Evolutionary conservation across 257 asterid genomes (phyloP).

Genomic region (Solanum megistacrolobum): DNA sequence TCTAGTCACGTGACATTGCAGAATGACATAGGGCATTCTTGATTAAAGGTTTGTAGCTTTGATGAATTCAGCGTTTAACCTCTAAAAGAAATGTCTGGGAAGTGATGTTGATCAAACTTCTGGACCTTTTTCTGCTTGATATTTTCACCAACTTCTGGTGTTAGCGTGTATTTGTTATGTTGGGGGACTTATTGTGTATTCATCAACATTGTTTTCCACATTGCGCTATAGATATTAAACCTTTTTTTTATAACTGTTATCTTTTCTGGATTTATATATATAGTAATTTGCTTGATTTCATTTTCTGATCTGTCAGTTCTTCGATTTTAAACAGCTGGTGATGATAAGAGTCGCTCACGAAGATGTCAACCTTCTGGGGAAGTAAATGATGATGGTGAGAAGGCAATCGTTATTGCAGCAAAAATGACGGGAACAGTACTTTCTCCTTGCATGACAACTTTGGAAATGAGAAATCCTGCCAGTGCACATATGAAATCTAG

Average conservation of each 20-base stretch:
- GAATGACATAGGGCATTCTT: neutral
- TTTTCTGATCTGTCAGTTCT: slow-evolving; percentile 1
- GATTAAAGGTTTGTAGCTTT: neutral
- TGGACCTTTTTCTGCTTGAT: neutral
- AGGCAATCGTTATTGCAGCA: slow-evolving; percentile 18
- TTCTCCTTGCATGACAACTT: slow-evolving; percentile 28
- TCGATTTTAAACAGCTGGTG: neutral
- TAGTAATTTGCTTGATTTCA: neutral
- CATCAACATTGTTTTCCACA: neutral
- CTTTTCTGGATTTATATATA: neutral
- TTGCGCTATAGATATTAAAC: neutral
- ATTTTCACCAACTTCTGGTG: neutral
- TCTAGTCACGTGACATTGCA: neutral
- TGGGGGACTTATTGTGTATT: neutral
- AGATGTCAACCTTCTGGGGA: slow-evolving; percentile 17
- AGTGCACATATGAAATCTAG: slow-evolving; percentile 28
- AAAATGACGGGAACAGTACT: slow-evolving; percentile 22
- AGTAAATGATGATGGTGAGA: slow-evolving; percentile 33
- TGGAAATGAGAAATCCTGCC: slow-evolving; percentile 47
- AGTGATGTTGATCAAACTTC: neutral
- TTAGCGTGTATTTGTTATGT: neutral
- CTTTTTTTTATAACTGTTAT: neutral
- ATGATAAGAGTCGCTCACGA: neutral
- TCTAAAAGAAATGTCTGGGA: neutral
- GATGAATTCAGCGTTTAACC: neutral